phyloP scores from a whole-genome alignment of 2,329 filamentous ascomycete genomes.

The Penicillium sp. region DNA sequence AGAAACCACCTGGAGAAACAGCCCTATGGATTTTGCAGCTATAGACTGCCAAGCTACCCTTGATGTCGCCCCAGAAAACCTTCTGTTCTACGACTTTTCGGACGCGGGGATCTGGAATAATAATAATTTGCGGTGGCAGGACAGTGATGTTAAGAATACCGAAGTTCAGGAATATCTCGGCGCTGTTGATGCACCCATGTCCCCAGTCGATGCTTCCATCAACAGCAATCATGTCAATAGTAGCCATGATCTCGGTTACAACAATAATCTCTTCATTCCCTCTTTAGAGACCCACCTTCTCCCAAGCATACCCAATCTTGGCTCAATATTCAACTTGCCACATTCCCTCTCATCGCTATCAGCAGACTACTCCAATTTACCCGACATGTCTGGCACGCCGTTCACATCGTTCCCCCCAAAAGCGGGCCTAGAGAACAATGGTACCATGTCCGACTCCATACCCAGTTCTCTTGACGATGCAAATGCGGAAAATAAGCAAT shows the following conservation, averaged over 20 bases:
- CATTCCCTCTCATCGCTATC: conserved; percentile 4
- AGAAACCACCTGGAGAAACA: background rate
- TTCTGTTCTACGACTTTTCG: conserved; percentile 12
- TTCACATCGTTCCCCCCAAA: background rate
- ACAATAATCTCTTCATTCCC: conserved; percentile 6
- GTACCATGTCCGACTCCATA: background rate
- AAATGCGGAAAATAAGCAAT: background rate
- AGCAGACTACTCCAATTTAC: background rate
- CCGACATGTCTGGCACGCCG: background rate
- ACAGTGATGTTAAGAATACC: background rate
- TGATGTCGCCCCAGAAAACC: background rate
- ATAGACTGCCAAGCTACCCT: conserved; percentile 2
- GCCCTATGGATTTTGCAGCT: background rate
- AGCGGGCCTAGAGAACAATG: background rate
- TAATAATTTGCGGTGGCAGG: conserved; percentile 5
- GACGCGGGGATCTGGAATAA: conserved; percentile 7
- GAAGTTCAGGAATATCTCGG: background rate
- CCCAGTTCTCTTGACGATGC: background rate
- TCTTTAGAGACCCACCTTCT: conserved; percentile 7
- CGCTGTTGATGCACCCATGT: background rate
- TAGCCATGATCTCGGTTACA: background rate
- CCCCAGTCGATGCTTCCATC: background rate
- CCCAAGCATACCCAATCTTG: conserved; percentile 10
- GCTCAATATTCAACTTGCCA: conserved; percentile 12
- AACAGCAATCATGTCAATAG: background rate